These are phyloP conservation scores for Astrothelium subdiscretum DNA, from an alignment of 495 filamentous ascomycete species.

Conservation along the genomic window DNA sequence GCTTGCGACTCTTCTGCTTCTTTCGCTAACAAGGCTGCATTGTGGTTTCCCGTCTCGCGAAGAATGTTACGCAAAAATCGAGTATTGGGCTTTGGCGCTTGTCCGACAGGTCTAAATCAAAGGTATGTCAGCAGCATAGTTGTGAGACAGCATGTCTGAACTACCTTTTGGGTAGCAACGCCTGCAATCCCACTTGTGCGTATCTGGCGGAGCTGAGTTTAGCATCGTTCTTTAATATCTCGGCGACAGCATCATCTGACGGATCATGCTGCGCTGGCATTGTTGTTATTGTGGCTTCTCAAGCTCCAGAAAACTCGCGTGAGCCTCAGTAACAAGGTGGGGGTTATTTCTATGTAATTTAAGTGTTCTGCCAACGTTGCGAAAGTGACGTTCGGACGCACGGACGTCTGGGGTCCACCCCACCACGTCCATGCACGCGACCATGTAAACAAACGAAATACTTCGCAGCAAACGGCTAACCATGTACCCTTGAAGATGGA, in stretches of 20 bases:
- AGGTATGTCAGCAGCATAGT: slow-evolving; percentile 2
- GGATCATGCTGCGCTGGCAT: slow-evolving; percentile 23
- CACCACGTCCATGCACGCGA: neutral
- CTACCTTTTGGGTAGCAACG: slow-evolving; percentile 60
- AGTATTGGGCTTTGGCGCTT: slow-evolving; percentile 82
- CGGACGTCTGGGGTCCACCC: neutral
- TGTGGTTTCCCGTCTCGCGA: slow-evolving; percentile 78
- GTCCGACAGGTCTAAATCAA: slow-evolving; percentile 37
- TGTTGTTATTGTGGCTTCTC: neutral
- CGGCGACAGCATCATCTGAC: slow-evolving; percentile 66
- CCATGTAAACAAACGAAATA: neutral
- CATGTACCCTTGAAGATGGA: neutral
- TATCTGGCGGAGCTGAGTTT: slow-evolving; percentile 58
- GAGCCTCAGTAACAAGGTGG: neutral
- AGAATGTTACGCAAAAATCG: slow-evolving; percentile 82
- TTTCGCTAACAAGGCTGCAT: slow-evolving; percentile 72
- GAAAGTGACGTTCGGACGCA: neutral
- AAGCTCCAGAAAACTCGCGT: neutral
- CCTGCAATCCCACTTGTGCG: slow-evolving; percentile 57
- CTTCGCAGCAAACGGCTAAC: neutral
- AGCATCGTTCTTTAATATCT: slow-evolving; percentile 62
- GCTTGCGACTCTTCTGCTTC: slow-evolving; percentile 57
- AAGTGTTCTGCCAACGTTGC: no score
- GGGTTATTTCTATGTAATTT: no score
- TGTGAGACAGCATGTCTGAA: slow-evolving; percentile 2